Base-by-base conservation (phyloP, 1,139 yeast genomes). In the Blastobotrys indianensis region DNA sequence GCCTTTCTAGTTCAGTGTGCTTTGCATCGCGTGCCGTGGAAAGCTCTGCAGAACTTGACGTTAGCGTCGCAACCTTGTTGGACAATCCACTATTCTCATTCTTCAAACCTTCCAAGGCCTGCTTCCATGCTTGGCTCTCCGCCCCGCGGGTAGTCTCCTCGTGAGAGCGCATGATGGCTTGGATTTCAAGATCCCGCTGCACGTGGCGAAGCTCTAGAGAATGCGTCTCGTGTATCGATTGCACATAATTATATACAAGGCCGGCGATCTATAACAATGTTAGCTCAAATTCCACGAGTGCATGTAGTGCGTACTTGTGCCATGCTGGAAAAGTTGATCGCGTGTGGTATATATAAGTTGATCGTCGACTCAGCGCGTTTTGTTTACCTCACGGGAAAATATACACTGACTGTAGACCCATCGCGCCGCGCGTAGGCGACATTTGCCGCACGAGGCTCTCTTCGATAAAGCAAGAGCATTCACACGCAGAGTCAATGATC, bases 1-100 rank as follows among this genome's bases (percentile, higher is more conserved):
- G 41, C 29, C 40, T 28, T 32, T 51, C 50, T 40, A 51, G 35
- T 13, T 50, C 51, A 2, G 28, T 31, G n/a, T 34, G 12, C 17
- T 11, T 16, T 2, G 32, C 11, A 15, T 45, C 44, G n/a, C 25
- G 10, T 10, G 30, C 17, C 7, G 23, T 10, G 4, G 35, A 10
- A 15, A 37, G 10, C 17, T 25, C 20, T 10, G 40, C 32, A 8
- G 12, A 12, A 15, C 32, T 36, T 9, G 23, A 13, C 12, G 29
- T 23, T 12, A 47, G 36, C 11, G 29, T 16, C 16, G 41, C 15
- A 5, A 43, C 33, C 20, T 33, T 25, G 1, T 41, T 30, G 12
- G n/a, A 2, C 35, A 48, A 11, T 2, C n/a, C 5, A 12, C 30
- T 30, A 2, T 39, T 39, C 17, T 32, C 20, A 2, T 29, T 15